Conservation (phyloP, 129 eudicot species). For the Flaveria brownii region DNA sequence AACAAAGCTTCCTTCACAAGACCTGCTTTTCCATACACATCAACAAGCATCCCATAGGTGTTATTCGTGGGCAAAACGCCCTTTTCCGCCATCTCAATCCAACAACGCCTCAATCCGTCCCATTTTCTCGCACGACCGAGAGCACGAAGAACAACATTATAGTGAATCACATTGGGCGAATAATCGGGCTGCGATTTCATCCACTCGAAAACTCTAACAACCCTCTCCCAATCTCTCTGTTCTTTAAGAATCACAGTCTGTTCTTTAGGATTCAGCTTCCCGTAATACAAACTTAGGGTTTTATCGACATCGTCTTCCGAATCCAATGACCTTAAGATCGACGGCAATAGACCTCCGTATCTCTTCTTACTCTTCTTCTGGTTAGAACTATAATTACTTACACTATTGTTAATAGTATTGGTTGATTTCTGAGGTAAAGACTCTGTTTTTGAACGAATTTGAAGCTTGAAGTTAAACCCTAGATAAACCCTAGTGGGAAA, state of each 20-base stretch:
- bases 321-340: slow-evolving; percentile 52
- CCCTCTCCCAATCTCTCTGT: slow-evolving; percentile 71
- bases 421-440: slow-evolving; percentile 21
- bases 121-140: slow-evolving; percentile 76
- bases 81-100: slow-evolving; percentile 84
- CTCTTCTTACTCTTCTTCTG: slow-evolving; percentile 43
- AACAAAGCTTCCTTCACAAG: slow-evolving; percentile 73
- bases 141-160: slow-evolving; percentile 71
- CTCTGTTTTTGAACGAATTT: slow-evolving; percentile 36
- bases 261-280: slow-evolving; percentile 63
- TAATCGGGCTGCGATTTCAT: slow-evolving; percentile 72
- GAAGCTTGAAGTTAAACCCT: slow-evolving; percentile 62
- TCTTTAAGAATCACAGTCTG: slow-evolving; percentile 81
- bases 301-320: slow-evolving; percentile 55
- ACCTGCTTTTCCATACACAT: slow-evolving; percentile 91
- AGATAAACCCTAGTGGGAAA: slow-evolving; percentile 41
- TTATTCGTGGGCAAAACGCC: slow-evolving; percentile 71
- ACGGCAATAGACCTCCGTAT: slow-evolving; percentile 61
- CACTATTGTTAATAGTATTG: background rate
- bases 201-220: slow-evolving; percentile 78
- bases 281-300: slow-evolving; percentile 52
- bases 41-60: slow-evolving; percentile 76
- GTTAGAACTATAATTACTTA: slow-evolving; percentile 25
- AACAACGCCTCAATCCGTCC: slow-evolving; percentile 85
- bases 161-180: slow-evolving; percentile 79